These are phyloP conservation scores for Epichloe festucae DNA, from an alignment of 2,329 filamentous ascomycete species.

Conservation along the genomic window DNA sequence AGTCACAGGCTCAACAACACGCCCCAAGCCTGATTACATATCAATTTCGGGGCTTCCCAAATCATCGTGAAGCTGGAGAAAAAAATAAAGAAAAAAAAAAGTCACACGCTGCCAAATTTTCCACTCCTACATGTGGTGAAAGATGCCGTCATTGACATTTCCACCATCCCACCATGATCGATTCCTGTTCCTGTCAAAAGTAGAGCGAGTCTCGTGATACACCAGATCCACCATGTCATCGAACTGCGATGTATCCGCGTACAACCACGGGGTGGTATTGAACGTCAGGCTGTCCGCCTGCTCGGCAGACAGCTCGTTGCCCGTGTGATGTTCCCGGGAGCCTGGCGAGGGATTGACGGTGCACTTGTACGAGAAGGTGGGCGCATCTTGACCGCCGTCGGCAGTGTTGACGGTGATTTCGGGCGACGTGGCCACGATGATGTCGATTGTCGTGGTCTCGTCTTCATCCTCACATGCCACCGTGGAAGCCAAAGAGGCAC, in stretches of 20 bases:
- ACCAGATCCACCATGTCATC: slow-evolving; percentile 24
- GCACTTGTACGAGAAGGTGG: slow-evolving; percentile 25
- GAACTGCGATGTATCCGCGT: slow-evolving; percentile 28
- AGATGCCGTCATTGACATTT: slow-evolving; percentile 25
- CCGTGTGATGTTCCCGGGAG: slow-evolving; percentile 11
- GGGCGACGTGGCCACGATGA: slow-evolving; percentile 37
- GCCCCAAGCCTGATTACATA: too few relatives aligned
- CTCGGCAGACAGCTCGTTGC: slow-evolving; percentile 19
- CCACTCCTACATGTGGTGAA: slow-evolving; percentile 21
- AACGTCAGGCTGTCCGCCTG: slow-evolving; percentile 24
- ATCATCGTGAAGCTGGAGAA: background rate
- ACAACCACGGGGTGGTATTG: slow-evolving; percentile 30
- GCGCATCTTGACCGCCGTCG: slow-evolving; percentile 36
- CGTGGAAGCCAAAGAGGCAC: slow-evolving; percentile 26
- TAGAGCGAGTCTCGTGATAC: slow-evolving; percentile 17
- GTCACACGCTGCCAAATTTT: too few relatives aligned
- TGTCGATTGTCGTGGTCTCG: slow-evolving; percentile 30
- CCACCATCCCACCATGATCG: slow-evolving; percentile 29
- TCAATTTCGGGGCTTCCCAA: too few relatives aligned
- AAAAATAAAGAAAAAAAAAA: too few relatives aligned
- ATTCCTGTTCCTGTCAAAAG: slow-evolving; percentile 12
- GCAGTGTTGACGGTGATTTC: slow-evolving; percentile 38
- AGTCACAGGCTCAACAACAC: too few relatives aligned
- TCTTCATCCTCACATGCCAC: slow-evolving; percentile 18
- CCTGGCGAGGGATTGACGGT: slow-evolving; percentile 12